Evolutionary conservation across 2,329 filamentous ascomycete genomes (phyloP).

Genomic region (Aaosphaeria pasadenensis): DNA sequence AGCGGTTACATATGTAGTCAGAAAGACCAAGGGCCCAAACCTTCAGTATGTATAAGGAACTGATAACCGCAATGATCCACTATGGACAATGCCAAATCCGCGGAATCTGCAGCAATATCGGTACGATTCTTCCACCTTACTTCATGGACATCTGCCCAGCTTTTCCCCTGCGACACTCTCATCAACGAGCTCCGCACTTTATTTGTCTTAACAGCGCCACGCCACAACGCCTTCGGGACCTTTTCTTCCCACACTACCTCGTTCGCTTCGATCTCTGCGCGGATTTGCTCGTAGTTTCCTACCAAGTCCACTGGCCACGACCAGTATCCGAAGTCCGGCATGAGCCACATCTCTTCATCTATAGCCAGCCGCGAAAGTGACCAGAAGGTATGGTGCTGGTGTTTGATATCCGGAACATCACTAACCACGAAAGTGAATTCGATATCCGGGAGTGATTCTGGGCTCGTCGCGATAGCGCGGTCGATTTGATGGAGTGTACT

Average conservation of each 20-base stretch:
- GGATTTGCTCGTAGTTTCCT: slow-evolving; percentile 26
- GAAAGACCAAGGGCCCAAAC: slow-evolving; percentile 19
- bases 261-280: slow-evolving; percentile 21
- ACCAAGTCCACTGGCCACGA: slow-evolving; percentile 33
- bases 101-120: slow-evolving; percentile 38
- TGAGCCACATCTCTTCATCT: slow-evolving; percentile 32
- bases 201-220: slow-evolving; percentile 28
- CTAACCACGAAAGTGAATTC: slow-evolving; percentile 33
- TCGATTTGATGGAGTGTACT: neutral
- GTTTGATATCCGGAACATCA: slow-evolving; percentile 20
- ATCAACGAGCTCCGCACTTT: slow-evolving; percentile 27
- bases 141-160: slow-evolving; percentile 32
- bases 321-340: slow-evolving; percentile 36
- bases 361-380: slow-evolving; percentile 28
- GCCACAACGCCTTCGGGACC: slow-evolving; percentile 31
- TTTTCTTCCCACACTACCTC: slow-evolving; percentile 30
- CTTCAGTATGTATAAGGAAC: slow-evolving; percentile 55
- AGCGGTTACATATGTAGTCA: slow-evolving; percentile 1
- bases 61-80: slow-evolving; percentile 54
- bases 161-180: slow-evolving; percentile 25
- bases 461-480: slow-evolving; percentile 7
- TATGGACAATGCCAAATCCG: neutral
- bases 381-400: slow-evolving; percentile 18
- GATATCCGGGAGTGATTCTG: slow-evolving; percentile 26
- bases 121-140: slow-evolving; percentile 38